Conservation (phyloP, 805 yeast species). For the Candida nonsorbophila region DNA sequence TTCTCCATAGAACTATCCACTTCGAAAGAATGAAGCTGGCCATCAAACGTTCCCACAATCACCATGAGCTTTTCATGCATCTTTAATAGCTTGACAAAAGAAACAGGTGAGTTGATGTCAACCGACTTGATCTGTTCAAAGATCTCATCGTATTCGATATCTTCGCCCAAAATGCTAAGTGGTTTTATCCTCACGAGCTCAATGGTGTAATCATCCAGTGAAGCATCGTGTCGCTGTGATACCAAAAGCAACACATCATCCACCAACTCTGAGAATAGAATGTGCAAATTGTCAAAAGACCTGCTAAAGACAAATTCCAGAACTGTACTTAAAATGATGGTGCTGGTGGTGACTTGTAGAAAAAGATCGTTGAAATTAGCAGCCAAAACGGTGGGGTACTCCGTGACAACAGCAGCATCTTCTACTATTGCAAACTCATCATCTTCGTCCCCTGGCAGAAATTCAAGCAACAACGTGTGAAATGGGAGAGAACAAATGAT, state of each 20-base stretch:
- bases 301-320: slow-evolving; percentile 1
- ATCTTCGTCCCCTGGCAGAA: slow-evolving; percentile 11
- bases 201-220: neutral
- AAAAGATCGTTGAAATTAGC: slow-evolving; percentile 9
- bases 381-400: slow-evolving; percentile 13
- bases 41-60: slow-evolving; percentile 16
- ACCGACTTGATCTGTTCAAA: neutral
- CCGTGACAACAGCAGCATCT: slow-evolving; percentile 9
- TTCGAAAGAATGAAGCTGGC: slow-evolving; percentile 6
- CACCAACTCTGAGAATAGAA: neutral
- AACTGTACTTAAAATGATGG: slow-evolving; percentile 6
- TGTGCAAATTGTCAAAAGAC: neutral
- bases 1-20: too few relatives aligned
- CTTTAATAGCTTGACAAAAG: slow-evolving; percentile 7
- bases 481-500: slow-evolving; percentile 34
- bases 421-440: slow-evolving; percentile 22
- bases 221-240: neutral
- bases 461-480: slow-evolving; percentile 31
- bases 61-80: slow-evolving; percentile 1
- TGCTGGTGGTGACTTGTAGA: slow-evolving; percentile 21
- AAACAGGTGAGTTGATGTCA: slow-evolving; percentile 8
- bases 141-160: neutral
- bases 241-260: slow-evolving; percentile 1
- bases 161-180: neutral
- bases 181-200: neutral